Base-by-base conservation (phyloP, 2,329 filamentous ascomycete species). In the Incumbomyces delicatus region DNA sequence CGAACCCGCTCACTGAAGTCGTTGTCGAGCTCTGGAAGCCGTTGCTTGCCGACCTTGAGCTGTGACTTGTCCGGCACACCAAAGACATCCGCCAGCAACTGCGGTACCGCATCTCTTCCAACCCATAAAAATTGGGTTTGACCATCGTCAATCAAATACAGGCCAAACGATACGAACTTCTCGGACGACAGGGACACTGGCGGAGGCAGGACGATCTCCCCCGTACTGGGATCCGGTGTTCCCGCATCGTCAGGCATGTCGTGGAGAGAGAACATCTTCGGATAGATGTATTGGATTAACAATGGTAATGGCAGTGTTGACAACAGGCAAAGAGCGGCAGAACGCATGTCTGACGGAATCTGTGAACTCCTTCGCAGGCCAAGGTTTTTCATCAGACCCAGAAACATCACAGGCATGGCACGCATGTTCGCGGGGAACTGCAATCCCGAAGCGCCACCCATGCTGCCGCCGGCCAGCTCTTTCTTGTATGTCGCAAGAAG, bases 71-170 rank as follows among this genome's bases (percentile, higher is more conserved):
- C 89, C 38, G 83, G 75, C 10, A 92, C 75, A 18, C 88, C 90
- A 63, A 98, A 98, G 5, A 96, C 90, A 59, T 98, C 92, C 44
- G 76, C 68, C 34, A 96, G 73, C 29, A 98, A 76, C 61, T 94
- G 87, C 1, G 88, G 87, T 22, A 98, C 87, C 1, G 90, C 84
- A 56, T 98, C 90, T 31, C 89, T 81, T 12, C 92, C 92, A 16
- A 96, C 77, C 92, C 92, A 98, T 40, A 98, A 69, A 75, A 98
- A 98, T 64, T 98, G 92, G 5, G 87, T 95, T 66, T 95, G 90
- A 2, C 89, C 89, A 60, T 98, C 92, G 59, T 98, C 92, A 58
- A 98, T 92, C 48, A 98, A 77, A 66, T 98, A 98, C 14, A 98
- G 72, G 22, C 92, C 92, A 61, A 94, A 95, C 1, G 88, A 78